These are phyloP conservation scores for Aspergillus transmontanensis DNA, from an alignment of 2,329 filamentous ascomycete genomes.

Conservation along the genomic window DNA sequence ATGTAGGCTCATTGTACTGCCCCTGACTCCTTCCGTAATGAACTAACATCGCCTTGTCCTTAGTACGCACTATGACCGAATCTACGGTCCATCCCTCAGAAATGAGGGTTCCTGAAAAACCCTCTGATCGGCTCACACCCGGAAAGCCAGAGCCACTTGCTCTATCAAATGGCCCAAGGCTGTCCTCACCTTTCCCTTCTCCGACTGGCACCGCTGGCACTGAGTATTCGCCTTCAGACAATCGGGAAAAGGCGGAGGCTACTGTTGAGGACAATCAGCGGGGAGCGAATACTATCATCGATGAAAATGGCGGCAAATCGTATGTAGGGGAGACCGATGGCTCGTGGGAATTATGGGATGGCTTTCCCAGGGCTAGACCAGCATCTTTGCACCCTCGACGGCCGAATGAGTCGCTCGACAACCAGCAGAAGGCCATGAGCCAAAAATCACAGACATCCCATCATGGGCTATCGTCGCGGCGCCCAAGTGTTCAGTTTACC, in stretches of 20 bases:
- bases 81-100: constrained; percentile 21
- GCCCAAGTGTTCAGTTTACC: constrained; percentile 77
- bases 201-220: constrained; percentile 28
- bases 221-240: constrained; percentile 21
- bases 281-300: constrained; percentile 7
- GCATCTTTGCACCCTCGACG: constrained; percentile 26
- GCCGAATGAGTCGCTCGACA: constrained; percentile 29
- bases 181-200: constrained; percentile 33
- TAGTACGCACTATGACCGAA: constrained; percentile 28
- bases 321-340: constrained; percentile 10
- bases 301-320: constrained; percentile 13
- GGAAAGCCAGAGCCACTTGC: constrained; percentile 24
- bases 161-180: constrained; percentile 23
- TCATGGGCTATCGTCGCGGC: constrained; percentile 40
- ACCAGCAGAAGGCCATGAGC: constrained; percentile 22
- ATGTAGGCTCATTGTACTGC: neutral
- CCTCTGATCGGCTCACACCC: constrained; percentile 19
- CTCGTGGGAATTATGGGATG: constrained; percentile 19
- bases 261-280: constrained; percentile 13
- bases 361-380: constrained; percentile 22
- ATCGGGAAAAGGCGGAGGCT: constrained; percentile 19
- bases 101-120: constrained; percentile 21
- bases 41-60: constrained; percentile 7
- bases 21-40: neutral
- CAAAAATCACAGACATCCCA: constrained; percentile 29